Percentiles rank a stretch among this genome's conserved stretches.
These are phyloP conservation scores for Trametes villosa DNA, from an alignment of 768 basidiomycete species.

Conservation along the genomic window DNA sequence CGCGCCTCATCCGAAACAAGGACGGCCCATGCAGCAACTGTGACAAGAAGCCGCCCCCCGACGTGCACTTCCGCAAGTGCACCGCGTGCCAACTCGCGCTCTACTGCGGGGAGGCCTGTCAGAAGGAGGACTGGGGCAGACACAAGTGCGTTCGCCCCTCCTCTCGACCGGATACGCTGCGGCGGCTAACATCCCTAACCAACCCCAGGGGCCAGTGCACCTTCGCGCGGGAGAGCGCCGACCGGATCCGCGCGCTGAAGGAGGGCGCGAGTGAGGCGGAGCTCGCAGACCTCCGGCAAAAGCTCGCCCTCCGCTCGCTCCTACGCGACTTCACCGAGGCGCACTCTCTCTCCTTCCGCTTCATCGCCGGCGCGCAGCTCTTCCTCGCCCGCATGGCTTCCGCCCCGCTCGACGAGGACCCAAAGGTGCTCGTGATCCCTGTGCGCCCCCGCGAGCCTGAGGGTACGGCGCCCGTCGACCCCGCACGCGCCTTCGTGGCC, in stretches of 20 bases:
- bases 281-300: not conserved
- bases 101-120: conserved; percentile 1
- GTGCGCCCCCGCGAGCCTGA: not conserved
- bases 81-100: not conserved
- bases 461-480: not conserved
- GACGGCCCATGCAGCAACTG: not conserved
- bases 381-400: not conserved
- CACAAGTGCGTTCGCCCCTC: conserved; percentile 6
- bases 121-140: not conserved
- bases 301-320: not conserved
- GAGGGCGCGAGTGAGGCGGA: not conserved
- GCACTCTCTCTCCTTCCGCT: not conserved
- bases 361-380: not conserved
- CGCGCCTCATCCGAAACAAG: not conserved
- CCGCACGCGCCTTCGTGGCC: not conserved
- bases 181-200: not conserved
- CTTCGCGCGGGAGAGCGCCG: not conserved
- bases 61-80: not conserved
- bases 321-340: conserved; percentile 1
- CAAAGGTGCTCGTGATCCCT: not conserved
- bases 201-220: not conserved
- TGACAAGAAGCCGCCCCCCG: not conserved
- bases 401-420: not conserved
- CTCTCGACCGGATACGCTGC: not conserved
- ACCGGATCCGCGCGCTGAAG: not conserved